These are phyloP conservation scores for Mycena amicta DNA, from an alignment of 768 basidiomycete species.

Conservation along the genomic window DNA sequence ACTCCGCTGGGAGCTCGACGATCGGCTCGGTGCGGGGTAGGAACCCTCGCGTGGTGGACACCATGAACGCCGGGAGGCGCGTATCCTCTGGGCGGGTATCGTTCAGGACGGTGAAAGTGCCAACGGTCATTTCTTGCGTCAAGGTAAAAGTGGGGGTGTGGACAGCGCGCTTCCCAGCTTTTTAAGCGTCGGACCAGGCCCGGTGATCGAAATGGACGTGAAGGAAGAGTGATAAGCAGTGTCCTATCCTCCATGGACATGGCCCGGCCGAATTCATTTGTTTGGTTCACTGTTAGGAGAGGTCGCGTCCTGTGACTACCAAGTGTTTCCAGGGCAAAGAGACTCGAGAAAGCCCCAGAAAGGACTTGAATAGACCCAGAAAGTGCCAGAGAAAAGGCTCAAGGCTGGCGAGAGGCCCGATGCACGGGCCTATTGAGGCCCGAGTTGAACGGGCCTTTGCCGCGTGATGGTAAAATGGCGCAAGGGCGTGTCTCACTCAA, in stretches of 20 bases:
- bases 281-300: no score
- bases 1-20: slow-evolving; percentile 26
- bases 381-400: not conserved
- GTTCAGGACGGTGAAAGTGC: slow-evolving; percentile 19
- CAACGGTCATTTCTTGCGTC: slow-evolving; percentile 21
- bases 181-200: slow-evolving; percentile 1
- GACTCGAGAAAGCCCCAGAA: not conserved
- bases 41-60: slow-evolving; percentile 28
- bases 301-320: not conserved
- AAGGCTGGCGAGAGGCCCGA: not conserved
- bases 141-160: not conserved
- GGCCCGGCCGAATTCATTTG: no score
- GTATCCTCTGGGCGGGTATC: slow-evolving; percentile 20
- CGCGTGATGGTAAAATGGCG: not conserved
- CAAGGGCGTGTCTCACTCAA: not conserved
- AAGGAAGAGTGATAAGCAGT: not conserved
- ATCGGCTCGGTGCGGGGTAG: slow-evolving; percentile 32
- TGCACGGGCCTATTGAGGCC: slow-evolving; percentile 10
- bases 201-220: not conserved
- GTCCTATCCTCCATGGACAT: not conserved
- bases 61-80: slow-evolving; percentile 25
- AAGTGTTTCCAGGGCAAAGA: not conserved
- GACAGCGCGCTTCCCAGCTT: not conserved
- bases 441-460: slow-evolving; percentile 12
- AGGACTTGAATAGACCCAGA: not conserved